Evolutionary conservation across 2,329 filamentous ascomycete genomes (phyloP).

Genomic region (Alternaria brassicicola): DNA sequence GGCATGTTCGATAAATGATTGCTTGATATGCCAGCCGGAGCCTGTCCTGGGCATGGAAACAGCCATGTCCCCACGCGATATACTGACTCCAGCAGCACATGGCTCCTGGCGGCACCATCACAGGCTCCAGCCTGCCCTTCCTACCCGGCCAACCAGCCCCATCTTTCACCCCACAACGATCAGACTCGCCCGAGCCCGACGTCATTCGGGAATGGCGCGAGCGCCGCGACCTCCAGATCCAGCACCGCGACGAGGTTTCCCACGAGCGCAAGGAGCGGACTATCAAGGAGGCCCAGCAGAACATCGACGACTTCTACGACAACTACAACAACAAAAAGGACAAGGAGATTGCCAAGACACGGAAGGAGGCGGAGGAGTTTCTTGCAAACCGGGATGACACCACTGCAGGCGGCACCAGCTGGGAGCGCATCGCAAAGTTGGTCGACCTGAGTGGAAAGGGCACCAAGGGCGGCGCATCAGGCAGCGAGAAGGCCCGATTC

Average conservation of each 20-base stretch:
- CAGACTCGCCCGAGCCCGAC: slow-evolving; percentile 84
- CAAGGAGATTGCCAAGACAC: slow-evolving; percentile 86
- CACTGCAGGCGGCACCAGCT: slow-evolving; percentile 91
- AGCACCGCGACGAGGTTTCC: slow-evolving; percentile 84
- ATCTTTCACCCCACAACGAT: slow-evolving; percentile 56
- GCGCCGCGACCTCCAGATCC: slow-evolving; percentile 79
- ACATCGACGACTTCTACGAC: slow-evolving; percentile 99
- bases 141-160: slow-evolving; percentile 47
- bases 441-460: slow-evolving; percentile 98
- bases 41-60: neutral
- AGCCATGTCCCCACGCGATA: neutral
- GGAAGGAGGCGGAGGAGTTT: slow-evolving; percentile 92
- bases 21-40: neutral
- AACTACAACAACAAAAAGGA: slow-evolving; percentile 99
- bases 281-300: slow-evolving; percentile 84
- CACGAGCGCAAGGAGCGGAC: slow-evolving; percentile 82
- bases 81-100: slow-evolving; percentile 61
- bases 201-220: slow-evolving; percentile 91
- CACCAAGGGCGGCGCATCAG: slow-evolving; percentile 80
- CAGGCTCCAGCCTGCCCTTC: slow-evolving; percentile 68
- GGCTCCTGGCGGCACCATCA: slow-evolving; percentile 79
- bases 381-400: slow-evolving; percentile 88
- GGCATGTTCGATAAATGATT: neutral
- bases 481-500: slow-evolving; percentile 95
- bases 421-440: slow-evolving; percentile 96